These are phyloP conservation scores for Arachnomyces sp. DNA, from an alignment of 2,329 filamentous ascomycete species.

Conservation along the genomic window DNA sequence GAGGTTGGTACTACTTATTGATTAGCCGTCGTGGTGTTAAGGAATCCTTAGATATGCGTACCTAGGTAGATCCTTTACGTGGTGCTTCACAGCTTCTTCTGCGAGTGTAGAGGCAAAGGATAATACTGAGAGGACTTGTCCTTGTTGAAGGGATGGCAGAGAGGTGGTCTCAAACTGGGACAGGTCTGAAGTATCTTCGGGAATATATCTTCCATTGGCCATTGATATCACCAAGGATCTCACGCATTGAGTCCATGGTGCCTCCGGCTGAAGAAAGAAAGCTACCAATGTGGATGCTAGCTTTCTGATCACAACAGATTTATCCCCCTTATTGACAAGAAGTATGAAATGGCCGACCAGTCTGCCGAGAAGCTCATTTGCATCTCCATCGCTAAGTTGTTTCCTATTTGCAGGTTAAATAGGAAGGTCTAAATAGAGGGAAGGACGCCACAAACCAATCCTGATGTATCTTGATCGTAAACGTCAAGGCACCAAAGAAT, in stretches of 20 bases:
- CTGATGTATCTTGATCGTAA: slow-evolving; percentile 91
- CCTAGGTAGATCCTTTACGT: slow-evolving; percentile 13
- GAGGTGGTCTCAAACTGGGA: slow-evolving; percentile 23
- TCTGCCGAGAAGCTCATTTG: slow-evolving; percentile 29
- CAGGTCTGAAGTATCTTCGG: slow-evolving; percentile 24
- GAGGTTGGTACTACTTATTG: slow-evolving; percentile 6
- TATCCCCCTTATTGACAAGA: slow-evolving; percentile 32
- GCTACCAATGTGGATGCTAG: slow-evolving; percentile 36
- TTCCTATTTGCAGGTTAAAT: slow-evolving; percentile 22
- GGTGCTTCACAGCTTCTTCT: slow-evolving; percentile 27
- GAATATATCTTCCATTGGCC: slow-evolving; percentile 28
- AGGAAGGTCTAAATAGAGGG: background rate
- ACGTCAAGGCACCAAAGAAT: slow-evolving; percentile 87
- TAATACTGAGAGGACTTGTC: slow-evolving; percentile 27
- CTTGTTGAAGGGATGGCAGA: slow-evolving; percentile 29
- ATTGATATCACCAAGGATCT: slow-evolving; percentile 31
- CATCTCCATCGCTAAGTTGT: slow-evolving; percentile 26
- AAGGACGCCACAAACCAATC: slow-evolving; percentile 52
- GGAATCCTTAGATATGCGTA: slow-evolving; percentile 8
- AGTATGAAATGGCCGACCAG: slow-evolving; percentile 36
- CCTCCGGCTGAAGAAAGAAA: slow-evolving; percentile 33
- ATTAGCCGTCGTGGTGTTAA: background rate
- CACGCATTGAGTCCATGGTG: slow-evolving; percentile 31
- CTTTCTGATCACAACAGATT: slow-evolving; percentile 38
- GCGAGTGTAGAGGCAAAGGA: slow-evolving; percentile 34